Base-by-base conservation (phyloP, 331 rosid species). In the Rosa hybrid region DNA sequence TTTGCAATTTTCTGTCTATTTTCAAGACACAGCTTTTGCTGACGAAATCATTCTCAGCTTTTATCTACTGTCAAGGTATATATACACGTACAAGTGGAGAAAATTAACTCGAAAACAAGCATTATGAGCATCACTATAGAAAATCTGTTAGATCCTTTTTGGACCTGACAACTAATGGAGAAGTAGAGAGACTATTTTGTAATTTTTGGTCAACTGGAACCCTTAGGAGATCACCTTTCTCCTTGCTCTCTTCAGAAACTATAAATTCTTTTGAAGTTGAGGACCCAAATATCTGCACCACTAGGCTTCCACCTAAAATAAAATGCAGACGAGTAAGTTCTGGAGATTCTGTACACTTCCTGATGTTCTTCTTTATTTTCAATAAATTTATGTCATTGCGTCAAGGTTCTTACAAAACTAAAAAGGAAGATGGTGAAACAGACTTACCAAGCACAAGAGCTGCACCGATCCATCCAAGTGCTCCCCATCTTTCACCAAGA, bases 401-500 rank as follows among this genome's bases (percentile, higher is more conserved):
- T 60, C 7, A 9, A 59, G 16, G 70, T 30, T 64, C 45, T 30
- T 65, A 17, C 71, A 67, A 38, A 67, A 8, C 11, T 34, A 67
- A 34, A 17, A 8, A 44, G 18, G 7, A 8, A 63, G 13, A 49
- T 23, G 30, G 42, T 23, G 13, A 27, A 7, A 62, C 6, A 53
- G 41, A 27, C 45, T 78, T 50, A 78, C 86, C 80, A 12, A 83
- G 79, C 11, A 73, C 79, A 3, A 78, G 68, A 65, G 80, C 23
- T n/a, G 86, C 82, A 9, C 82, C 86, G 12, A 73, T 30, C 86
- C 80, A 78, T 39, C 86, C 86, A 56, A 78, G 72, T 18, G 54
- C 53, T n/a, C 82, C 82, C 86, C 80, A 78, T 23, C 86, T 78
- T 71, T 83, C 86, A 11, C 86, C 82, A 17, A 78, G 82, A 3